A percentile compares a stretch with the other conserved stretches of the same genome.
Evolutionary conservation across 108 stramenopile species (phyloP).

Genomic region (Skeletonema potamos): DNA sequence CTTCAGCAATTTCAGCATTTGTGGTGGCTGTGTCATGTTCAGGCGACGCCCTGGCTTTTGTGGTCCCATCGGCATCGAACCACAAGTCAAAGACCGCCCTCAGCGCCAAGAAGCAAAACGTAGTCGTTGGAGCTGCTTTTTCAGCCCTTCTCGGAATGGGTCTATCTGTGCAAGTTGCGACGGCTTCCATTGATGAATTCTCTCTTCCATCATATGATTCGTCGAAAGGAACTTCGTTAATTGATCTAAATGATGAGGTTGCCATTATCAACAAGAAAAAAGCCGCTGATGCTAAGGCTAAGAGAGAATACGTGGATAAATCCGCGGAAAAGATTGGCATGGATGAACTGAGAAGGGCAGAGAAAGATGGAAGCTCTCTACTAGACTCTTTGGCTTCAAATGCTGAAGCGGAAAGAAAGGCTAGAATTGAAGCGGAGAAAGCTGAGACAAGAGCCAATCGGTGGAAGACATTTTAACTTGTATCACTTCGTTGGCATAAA

Average conservation of each 20-base stretch:
- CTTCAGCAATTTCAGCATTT: not conserved
- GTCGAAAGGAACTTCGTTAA: slow-evolving; percentile 30
- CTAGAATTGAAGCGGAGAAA: slow-evolving; percentile 37
- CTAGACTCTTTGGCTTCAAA: slow-evolving; percentile 26
- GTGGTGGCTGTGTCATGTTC: not conserved
- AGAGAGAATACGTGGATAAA: slow-evolving; percentile 15
- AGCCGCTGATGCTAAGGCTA: slow-evolving; percentile 24
- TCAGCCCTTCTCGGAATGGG: slow-evolving; percentile 17
- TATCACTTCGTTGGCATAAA: too few species aligned
- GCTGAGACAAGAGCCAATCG: slow-evolving; percentile 43
- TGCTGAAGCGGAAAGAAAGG: slow-evolving; percentile 10
- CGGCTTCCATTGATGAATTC: slow-evolving; percentile 33
- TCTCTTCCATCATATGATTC: slow-evolving; percentile 43
- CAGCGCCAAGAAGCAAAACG: not conserved
- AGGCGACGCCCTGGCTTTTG: not conserved
- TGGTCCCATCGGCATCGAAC: not conserved
- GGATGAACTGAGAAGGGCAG: slow-evolving; percentile 29
- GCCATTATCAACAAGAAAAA: slow-evolving; percentile 42
- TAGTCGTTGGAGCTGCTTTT: slow-evolving; percentile 1
- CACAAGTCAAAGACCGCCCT: not conserved
- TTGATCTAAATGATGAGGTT: slow-evolving; percentile 36
- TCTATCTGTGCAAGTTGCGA: slow-evolving; percentile 17
- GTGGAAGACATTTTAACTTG: slow-evolving; percentile 44
- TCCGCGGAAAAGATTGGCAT: slow-evolving; percentile 37
- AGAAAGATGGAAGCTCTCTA: slow-evolving; percentile 29